Percentiles rank a stretch among this genome's conserved stretches.
Evolutionary conservation across 306 rosid genomes (phyloP).

Genomic region (Trifolium repens): DNA sequence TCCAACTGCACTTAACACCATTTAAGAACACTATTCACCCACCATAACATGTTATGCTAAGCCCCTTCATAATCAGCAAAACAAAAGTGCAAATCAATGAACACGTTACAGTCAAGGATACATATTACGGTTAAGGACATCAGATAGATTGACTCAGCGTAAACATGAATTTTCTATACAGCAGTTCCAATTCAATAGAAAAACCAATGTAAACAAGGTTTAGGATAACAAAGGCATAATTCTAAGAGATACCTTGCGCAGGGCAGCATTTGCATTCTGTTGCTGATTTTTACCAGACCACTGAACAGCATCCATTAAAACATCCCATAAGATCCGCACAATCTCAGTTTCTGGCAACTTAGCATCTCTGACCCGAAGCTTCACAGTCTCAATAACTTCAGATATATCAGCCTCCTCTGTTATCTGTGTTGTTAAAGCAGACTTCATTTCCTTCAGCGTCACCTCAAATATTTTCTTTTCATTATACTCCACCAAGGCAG

Average conservation of each 20-base stretch:
- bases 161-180: conserved; percentile 2
- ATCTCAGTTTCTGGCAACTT: conserved; percentile 83
- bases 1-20: not conserved
- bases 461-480: conserved; percentile 97
- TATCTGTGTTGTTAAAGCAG: conserved; percentile 89
- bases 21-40: not conserved
- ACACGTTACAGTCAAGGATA: not conserved
- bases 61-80: not conserved
- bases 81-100: not conserved
- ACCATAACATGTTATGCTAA: not conserved
- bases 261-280: conserved; percentile 96
- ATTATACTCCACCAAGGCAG: conserved; percentile 89
- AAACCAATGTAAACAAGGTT: not conserved
- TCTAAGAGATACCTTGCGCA: conserved; percentile 74
- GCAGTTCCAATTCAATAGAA: conserved; percentile 6
- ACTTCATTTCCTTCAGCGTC: conserved; percentile 94
- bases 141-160: not conserved
- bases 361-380: conserved; percentile 91
- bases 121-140: not conserved
- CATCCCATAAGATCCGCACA: conserved; percentile 91
- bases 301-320: conserved; percentile 99
- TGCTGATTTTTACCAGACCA: conserved; percentile 99
- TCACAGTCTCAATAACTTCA: conserved; percentile 95
- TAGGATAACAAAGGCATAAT: not conserved
- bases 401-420: conserved; percentile 91